phyloP scores from a whole-genome alignment of 441 rosid genomes.

The Rhodomyrtus psidioides region DNA sequence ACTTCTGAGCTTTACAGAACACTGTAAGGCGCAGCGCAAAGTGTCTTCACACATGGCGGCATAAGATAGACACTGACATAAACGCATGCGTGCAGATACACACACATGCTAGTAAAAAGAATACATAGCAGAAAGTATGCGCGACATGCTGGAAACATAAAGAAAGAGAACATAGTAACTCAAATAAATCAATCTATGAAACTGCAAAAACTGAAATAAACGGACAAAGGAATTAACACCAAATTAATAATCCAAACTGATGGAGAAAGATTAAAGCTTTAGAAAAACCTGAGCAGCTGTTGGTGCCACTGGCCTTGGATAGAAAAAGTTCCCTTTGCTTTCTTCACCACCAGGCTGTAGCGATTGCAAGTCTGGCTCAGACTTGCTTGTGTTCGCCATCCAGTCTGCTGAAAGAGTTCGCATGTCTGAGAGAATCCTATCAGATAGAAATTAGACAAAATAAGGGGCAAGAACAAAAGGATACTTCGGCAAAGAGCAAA shows the following conservation, averaged over 20 bases:
- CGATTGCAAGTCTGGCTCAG: slow-evolving; percentile 74
- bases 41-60: not conserved
- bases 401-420: slow-evolving; percentile 99
- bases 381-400: slow-evolving; percentile 96
- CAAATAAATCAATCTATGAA: not conserved
- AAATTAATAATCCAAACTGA: not conserved
- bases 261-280: not conserved
- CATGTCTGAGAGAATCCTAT: slow-evolving; percentile 99
- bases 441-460: slow-evolving; percentile 11
- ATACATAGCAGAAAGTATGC: not conserved
- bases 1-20: not conserved
- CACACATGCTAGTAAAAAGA: not conserved
- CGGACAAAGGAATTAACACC: not conserved
- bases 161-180: not conserved
- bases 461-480: not conserved
- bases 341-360: slow-evolving; percentile 77
- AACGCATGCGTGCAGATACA: not conserved
- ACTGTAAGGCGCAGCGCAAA: not conserved
- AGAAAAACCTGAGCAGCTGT: slow-evolving; percentile 89
- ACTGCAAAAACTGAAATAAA: not conserved
- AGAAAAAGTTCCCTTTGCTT: slow-evolving; percentile 72
- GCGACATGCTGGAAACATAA: not conserved
- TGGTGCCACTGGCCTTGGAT: slow-evolving; percentile 98
- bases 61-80: not conserved
- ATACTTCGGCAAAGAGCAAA: not conserved